Percentiles rank a stretch among this genome's conserved stretches.
Evolutionary conservation across 2,329 filamentous ascomycete genomes (phyloP).

Genomic region (Trichophaea hybrida): DNA sequence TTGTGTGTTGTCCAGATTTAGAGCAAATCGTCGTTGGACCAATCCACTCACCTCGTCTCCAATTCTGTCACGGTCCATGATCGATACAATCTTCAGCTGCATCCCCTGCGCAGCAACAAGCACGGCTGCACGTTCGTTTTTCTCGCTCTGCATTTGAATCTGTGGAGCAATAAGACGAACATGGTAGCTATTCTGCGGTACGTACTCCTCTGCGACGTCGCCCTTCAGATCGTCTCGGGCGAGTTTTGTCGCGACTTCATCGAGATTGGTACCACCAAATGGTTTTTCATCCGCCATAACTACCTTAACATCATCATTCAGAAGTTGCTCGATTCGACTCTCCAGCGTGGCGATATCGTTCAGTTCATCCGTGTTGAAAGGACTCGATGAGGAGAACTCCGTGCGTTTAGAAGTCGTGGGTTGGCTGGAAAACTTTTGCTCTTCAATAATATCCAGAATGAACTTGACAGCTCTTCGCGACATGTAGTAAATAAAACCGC

Average conservation of each 20-base stretch:
- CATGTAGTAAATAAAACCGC: constrained; percentile 95
- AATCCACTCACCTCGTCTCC: constrained; percentile 88
- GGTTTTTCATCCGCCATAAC: constrained; percentile 51
- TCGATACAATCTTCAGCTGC: constrained; percentile 93
- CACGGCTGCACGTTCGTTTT: constrained; percentile 92
- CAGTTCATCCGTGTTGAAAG: constrained; percentile 14
- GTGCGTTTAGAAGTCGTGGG: constrained; percentile 27
- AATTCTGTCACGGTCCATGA: constrained; percentile 91
- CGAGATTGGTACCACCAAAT: constrained; percentile 15
- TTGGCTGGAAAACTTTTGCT: constrained; percentile 37
- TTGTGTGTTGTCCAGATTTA: constrained; percentile 94
- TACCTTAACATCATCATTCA: constrained; percentile 71
- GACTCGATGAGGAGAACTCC: constrained; percentile 23
- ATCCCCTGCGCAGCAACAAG: constrained; percentile 95
- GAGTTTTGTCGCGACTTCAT: constrained; percentile 19
- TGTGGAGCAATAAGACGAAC: constrained; percentile 90
- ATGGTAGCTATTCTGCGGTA: constrained; percentile 84
- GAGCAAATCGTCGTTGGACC: constrained; percentile 82
- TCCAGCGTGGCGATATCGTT: constrained; percentile 15
- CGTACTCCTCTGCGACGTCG: constrained; percentile 76
- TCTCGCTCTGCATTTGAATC: constrained; percentile 95
- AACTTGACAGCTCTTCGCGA: constrained; percentile 93
- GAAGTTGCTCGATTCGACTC: constrained; percentile 45
- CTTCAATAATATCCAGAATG: constrained; percentile 91
- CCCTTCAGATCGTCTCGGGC: constrained; percentile 44